These are phyloP conservation scores for Colletotrichum incanum DNA, from an alignment of 2,329 filamentous ascomycete species.

Conservation along the genomic window DNA sequence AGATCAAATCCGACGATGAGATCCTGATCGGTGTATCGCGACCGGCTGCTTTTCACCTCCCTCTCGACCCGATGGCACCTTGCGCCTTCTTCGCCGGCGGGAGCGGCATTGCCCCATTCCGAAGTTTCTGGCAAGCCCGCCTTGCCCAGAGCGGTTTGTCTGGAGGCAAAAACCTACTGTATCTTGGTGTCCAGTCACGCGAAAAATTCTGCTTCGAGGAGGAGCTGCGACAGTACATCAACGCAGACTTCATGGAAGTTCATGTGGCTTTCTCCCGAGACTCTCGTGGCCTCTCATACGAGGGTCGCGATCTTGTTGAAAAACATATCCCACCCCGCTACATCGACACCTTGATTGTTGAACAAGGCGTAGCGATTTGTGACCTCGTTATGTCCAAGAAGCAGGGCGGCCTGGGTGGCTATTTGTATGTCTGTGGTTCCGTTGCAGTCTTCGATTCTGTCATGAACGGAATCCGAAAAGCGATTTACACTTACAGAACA, in stretches of 20 bases:
- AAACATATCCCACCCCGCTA: constrained; percentile 66
- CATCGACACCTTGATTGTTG: constrained; percentile 66
- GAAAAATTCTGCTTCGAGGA: constrained; percentile 68
- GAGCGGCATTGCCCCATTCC: constrained; percentile 68
- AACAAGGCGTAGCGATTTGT: constrained; percentile 66
- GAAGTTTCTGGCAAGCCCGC: constrained; percentile 68
- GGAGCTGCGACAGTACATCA: constrained; percentile 62
- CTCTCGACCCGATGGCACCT: constrained; percentile 64
- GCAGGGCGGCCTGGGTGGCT: constrained; percentile 61
- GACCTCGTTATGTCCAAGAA: constrained; percentile 72
- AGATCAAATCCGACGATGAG: constrained; percentile 62
- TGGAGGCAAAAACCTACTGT: constrained; percentile 64
- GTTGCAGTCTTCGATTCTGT: constrained; percentile 65
- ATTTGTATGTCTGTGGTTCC: constrained; percentile 49
- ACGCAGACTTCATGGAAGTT: constrained; percentile 65
- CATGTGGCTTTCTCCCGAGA: constrained; percentile 69
- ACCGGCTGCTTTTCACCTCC: constrained; percentile 67
- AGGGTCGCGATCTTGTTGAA: constrained; percentile 63
- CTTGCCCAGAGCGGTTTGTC: constrained; percentile 50
- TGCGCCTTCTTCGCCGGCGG: constrained; percentile 70
- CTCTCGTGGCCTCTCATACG: constrained; percentile 62
- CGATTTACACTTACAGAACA: constrained; percentile 67
- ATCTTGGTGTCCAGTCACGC: constrained; percentile 67
- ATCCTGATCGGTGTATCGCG: constrained; percentile 67
- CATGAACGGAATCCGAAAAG: constrained; percentile 69